Evolutionary conservation across 768 basidiomycete genomes (phyloP).

Genomic region (Chalciporus chontae): DNA sequence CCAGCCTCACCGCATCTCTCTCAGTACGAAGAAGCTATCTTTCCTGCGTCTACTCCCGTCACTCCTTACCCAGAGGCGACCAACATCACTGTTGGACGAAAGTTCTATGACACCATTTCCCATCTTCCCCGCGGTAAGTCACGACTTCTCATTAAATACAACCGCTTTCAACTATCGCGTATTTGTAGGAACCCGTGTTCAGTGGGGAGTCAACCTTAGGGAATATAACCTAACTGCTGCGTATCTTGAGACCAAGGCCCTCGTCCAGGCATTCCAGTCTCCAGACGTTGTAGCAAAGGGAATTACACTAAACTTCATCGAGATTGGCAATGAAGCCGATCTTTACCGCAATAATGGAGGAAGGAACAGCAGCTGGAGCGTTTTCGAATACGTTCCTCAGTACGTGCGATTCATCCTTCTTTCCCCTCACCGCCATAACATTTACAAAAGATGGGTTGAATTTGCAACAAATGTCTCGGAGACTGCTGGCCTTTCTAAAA

Average conservation of each 20-base stretch:
- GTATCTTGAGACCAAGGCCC: constrained; percentile 44
- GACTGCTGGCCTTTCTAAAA: constrained; percentile 35
- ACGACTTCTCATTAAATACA: neutral
- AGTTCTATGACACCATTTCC: constrained; percentile 51
- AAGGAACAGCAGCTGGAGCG: constrained; percentile 37
- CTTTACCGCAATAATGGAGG: constrained; percentile 46
- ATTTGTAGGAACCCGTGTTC: constrained; percentile 53
- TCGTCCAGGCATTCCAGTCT: constrained; percentile 47
- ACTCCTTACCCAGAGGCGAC: constrained; percentile 68
- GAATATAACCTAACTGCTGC: constrained; percentile 47
- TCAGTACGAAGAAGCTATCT: constrained; percentile 45
- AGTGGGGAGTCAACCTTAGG: constrained; percentile 69
- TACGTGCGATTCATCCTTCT: constrained; percentile 26
- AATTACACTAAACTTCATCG: constrained; percentile 53
- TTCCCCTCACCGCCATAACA: neutral
- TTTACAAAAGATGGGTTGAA: constrained; percentile 44
- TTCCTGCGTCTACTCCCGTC: constrained; percentile 45
- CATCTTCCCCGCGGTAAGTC: constrained; percentile 48
- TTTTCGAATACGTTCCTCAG: constrained; percentile 47
- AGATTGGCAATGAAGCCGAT: constrained; percentile 63
- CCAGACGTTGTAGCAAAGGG: constrained; percentile 35
- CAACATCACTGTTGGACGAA: constrained; percentile 53
- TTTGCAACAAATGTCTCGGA: constrained; percentile 49
- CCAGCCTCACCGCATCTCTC: neutral
- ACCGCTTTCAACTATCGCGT: neutral